Conservation (phyloP, 1,139 yeast genomes). For the Suhomyces panamericanus region DNA sequence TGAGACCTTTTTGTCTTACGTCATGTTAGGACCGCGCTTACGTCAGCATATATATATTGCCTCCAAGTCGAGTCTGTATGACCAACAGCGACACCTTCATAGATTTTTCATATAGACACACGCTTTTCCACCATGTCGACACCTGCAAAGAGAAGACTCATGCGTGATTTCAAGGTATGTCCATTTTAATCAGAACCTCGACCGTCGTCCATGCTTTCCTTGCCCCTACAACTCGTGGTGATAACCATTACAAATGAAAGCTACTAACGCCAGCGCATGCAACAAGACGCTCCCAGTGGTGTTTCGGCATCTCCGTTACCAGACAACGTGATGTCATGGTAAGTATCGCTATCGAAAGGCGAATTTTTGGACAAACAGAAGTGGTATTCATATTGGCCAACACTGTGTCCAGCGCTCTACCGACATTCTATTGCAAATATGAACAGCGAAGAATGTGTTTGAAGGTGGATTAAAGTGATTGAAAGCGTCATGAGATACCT, state of each 20-base stretch:
- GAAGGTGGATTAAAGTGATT: too few species aligned
- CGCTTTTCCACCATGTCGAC: constrained; percentile 67
- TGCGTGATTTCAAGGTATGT: constrained; percentile 93
- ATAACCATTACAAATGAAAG: background rate
- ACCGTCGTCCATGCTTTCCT: background rate
- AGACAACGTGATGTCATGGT: constrained; percentile 94
- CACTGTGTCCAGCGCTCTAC: background rate
- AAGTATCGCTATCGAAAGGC: constrained; percentile 16
- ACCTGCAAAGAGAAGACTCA: constrained; percentile 95
- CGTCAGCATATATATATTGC: background rate
- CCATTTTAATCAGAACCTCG: background rate
- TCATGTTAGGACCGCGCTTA: background rate
- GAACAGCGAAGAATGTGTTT: too few species aligned
- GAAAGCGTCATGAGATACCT: background rate
- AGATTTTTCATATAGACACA: background rate
- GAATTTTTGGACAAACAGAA: background rate
- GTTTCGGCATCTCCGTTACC: constrained; percentile 97
- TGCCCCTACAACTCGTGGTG: background rate
- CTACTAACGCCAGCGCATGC: constrained; percentile 66
- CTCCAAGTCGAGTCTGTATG: background rate
- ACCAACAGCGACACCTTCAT: constrained; percentile 1
- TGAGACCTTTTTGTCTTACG: constrained; percentile 1
- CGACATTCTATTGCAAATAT: too few species aligned
- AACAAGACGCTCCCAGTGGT: constrained; percentile 97
- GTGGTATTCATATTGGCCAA: background rate